A percentile compares a stretch with the other conserved stretches of the same genome.
These are phyloP conservation scores for Xylariaceae sp. DNA, from an alignment of 2,329 filamentous ascomycete species.

Conservation along the genomic window DNA sequence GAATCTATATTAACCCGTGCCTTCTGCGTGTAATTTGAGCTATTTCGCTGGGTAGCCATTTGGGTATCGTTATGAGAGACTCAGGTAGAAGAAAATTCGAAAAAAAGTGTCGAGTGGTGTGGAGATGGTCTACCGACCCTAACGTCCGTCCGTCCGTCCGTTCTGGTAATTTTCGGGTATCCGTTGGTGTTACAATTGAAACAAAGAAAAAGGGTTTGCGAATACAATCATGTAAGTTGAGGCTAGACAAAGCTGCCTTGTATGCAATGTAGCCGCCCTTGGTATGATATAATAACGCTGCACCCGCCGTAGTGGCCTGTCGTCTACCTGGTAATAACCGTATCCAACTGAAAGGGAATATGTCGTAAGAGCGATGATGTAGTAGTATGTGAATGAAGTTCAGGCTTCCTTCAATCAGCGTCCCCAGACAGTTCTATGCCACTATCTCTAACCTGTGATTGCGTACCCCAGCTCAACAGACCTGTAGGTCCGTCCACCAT, in stretches of 20 bases:
- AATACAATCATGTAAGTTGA: slow-evolving; percentile 1
- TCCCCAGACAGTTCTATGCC: slow-evolving; percentile 53
- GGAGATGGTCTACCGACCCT: slow-evolving; percentile 27
- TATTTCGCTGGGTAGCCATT: slow-evolving; percentile 21
- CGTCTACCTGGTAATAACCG: slow-evolving; percentile 19
- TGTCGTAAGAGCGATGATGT: slow-evolving; percentile 10
- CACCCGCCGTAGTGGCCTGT: slow-evolving; percentile 12
- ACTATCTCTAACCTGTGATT: slow-evolving; percentile 54
- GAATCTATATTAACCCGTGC: slow-evolving; percentile 6
- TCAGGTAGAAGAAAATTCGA: slow-evolving; percentile 7
- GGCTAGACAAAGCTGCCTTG: background rate
- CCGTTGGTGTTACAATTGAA: slow-evolving; percentile 18
- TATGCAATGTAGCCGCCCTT: slow-evolving; percentile 4
- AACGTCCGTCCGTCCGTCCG: slow-evolving; percentile 7
- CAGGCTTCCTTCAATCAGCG: slow-evolving; percentile 31
- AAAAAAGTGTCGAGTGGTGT: slow-evolving; percentile 17
- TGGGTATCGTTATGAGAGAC: slow-evolving; percentile 25
- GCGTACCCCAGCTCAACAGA: slow-evolving; percentile 32
- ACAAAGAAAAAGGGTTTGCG: slow-evolving; percentile 9
- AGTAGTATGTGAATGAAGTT: background rate
- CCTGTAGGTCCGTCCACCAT: slow-evolving; percentile 17
- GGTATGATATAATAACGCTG: slow-evolving; percentile 5
- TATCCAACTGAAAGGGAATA: slow-evolving; percentile 19
- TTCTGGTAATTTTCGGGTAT: slow-evolving; percentile 18
- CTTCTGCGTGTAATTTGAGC: slow-evolving; percentile 13